A percentile compares a stretch with the other conserved stretches of the same genome.
These are phyloP conservation scores for Nemania bipapillata DNA, from an alignment of 2,329 filamentous ascomycete genomes.

Conservation along the genomic window DNA sequence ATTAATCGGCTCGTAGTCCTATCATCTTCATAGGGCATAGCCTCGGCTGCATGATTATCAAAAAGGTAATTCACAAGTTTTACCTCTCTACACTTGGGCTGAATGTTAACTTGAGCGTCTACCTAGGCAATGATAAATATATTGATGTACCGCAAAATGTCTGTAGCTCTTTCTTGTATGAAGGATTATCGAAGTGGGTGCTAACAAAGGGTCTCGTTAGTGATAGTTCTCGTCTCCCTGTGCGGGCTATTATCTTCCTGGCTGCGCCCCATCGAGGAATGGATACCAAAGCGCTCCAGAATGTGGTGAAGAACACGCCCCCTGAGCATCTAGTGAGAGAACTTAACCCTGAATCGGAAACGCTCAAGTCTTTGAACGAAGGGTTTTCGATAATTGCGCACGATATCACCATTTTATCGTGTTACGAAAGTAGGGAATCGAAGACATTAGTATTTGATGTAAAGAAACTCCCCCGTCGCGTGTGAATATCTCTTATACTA, in stretches of 20 bases:
- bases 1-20: not conserved
- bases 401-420: not conserved
- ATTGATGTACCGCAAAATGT: too few species aligned
- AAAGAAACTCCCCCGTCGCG: not conserved
- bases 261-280: not conserved
- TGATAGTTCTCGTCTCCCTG: not conserved
- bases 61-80: not conserved
- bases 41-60: not conserved
- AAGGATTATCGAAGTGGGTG: too few species aligned
- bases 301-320: not conserved
- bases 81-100: too few species aligned
- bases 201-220: too few species aligned
- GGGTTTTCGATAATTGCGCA: not conserved
- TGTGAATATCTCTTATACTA: not conserved
- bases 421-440: not conserved
- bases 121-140: not conserved
- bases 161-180: too few species aligned
- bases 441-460: not conserved
- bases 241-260: not conserved
- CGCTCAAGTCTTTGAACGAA: not conserved
- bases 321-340: not conserved
- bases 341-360: not conserved
- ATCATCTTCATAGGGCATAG: not conserved
- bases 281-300: not conserved
- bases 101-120: too few species aligned